phyloP scores from a whole-genome alignment of 805 yeast genomes.

The Wickerhamiella nectarea region DNA sequence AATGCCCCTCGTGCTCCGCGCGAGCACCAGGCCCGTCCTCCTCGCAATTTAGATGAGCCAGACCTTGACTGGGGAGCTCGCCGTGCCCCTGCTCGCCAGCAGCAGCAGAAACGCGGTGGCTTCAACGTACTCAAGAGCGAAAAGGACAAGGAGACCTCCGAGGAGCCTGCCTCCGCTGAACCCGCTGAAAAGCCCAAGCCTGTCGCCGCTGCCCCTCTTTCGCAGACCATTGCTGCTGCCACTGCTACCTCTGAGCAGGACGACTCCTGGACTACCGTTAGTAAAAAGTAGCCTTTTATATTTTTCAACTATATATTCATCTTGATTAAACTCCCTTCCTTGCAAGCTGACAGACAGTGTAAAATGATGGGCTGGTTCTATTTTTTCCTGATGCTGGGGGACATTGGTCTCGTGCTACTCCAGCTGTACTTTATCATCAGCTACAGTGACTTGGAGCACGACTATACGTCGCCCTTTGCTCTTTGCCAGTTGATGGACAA shows the following conservation, averaged over 20 bases:
- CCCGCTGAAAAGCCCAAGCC: neutral
- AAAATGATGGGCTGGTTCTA: constrained; percentile 16
- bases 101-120: constrained; percentile 19
- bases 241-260: constrained; percentile 4
- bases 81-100: constrained; percentile 11
- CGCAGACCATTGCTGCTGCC: constrained; percentile 9
- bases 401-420: constrained; percentile 18
- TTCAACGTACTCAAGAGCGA: constrained; percentile 16
- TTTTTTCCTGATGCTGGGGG: constrained; percentile 15
- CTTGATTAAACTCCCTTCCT: neutral
- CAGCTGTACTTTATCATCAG: constrained; percentile 20
- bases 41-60: constrained; percentile 29
- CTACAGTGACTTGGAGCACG: constrained; percentile 39
- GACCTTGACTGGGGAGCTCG: constrained; percentile 35
- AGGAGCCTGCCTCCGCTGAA: neutral
- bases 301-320: constrained; percentile 1
- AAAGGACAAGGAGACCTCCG: constrained; percentile 15
- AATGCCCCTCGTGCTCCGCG: constrained; percentile 6
- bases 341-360: neutral
- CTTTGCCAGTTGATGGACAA: constrained; percentile 82
- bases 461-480: constrained; percentile 94
- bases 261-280: constrained; percentile 8
- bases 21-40: neutral
- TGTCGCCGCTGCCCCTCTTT: neutral
- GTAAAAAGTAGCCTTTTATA: neutral